Percentiles rank a stretch among this genome's conserved stretches.
phyloP scores from a whole-genome alignment of 345 rosid species.

The sweet orange (Citrus sinensis) region DNA sequence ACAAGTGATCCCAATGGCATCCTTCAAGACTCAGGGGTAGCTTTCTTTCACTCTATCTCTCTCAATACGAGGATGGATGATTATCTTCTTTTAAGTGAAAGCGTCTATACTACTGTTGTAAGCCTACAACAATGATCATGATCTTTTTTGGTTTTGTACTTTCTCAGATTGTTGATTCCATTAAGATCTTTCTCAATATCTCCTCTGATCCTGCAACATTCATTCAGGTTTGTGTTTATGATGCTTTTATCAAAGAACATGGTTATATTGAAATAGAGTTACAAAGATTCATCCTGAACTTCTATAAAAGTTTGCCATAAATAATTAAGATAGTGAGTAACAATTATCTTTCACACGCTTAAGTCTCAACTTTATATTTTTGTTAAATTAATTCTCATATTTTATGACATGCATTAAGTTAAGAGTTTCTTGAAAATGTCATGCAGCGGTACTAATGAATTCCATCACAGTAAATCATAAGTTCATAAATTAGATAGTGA shows the following conservation, averaged over 20 bases:
- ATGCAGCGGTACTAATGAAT: not conserved
- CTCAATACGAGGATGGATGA: not conserved
- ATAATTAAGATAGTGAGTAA: too few species aligned
- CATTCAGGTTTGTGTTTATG: conserved; percentile 39
- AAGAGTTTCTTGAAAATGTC: not conserved
- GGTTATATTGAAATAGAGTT: too few species aligned
- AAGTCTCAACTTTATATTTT: not conserved
- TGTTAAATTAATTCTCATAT: not conserved
- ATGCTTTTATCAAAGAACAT: too few species aligned
- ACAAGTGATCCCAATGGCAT: conserved; percentile 53
- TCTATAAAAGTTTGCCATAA: not conserved
- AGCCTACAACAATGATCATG: not conserved
- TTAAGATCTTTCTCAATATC: conserved; percentile 21
- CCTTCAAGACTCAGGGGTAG: conserved; percentile 46
- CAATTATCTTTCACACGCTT: too few species aligned
- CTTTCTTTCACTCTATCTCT: conserved; percentile 3
- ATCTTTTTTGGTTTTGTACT: not conserved
- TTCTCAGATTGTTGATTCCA: conserved; percentile 25
- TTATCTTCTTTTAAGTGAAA: not conserved
- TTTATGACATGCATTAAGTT: not conserved
- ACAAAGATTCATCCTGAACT: not conserved
- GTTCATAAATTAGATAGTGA: not conserved
- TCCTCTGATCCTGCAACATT: conserved; percentile 43
- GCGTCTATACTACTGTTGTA: not conserved
- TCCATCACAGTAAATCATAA: not conserved